A percentile compares a stretch with the other conserved stretches of the same genome.
phyloP scores from a whole-genome alignment of 495 filamentous ascomycete genomes.

The Penicillium ochrochloron region DNA sequence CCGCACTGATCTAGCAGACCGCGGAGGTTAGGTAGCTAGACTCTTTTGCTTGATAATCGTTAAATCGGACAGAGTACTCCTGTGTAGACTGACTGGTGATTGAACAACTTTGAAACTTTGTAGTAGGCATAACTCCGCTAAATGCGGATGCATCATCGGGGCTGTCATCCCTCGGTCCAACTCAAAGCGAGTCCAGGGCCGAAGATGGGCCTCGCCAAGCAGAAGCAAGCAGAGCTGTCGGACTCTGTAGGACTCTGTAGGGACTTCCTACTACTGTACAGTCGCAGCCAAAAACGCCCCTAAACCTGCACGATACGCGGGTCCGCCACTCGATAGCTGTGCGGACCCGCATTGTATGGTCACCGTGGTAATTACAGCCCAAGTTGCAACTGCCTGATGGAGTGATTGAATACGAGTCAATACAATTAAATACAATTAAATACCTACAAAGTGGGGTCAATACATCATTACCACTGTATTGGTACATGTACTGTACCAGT shows the following conservation, averaged over 20 bases:
- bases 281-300: too few relatives aligned
- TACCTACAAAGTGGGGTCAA: background rate
- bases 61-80: background rate
- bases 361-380: too few relatives aligned
- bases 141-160: background rate
- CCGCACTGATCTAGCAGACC: background rate
- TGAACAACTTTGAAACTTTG: background rate
- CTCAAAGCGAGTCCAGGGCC: background rate
- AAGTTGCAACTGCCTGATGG: too few relatives aligned
- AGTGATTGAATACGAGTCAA: too few relatives aligned
- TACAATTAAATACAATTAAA: too few relatives aligned
- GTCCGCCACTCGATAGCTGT: background rate
- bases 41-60: background rate
- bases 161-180: slow-evolving; percentile 17
- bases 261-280: too few relatives aligned
- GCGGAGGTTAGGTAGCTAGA: background rate
- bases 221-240: background rate
- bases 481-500: background rate
- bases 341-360: slow-evolving; percentile 6
- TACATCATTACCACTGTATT: background rate
- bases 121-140: background rate
- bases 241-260: too few relatives aligned
- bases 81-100: background rate
- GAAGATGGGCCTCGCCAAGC: background rate
- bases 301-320: slow-evolving; percentile 1